Evolutionary conservation across 805 yeast species (phyloP), one percentile per base, ranked within the genome.

Genomic region (Ogataea haglerorum): DNA sequence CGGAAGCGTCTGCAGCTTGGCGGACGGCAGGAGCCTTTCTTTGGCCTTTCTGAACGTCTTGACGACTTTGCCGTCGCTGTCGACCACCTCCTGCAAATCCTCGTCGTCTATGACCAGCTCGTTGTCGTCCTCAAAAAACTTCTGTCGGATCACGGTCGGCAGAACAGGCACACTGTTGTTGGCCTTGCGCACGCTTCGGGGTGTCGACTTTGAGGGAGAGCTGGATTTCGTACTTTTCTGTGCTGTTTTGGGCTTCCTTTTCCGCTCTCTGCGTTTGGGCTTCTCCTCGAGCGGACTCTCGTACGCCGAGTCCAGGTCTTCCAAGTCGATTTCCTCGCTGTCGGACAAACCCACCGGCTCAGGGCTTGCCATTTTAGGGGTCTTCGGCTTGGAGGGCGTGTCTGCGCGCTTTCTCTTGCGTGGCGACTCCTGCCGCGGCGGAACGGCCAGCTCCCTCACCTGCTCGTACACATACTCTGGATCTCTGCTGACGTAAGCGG

Each of bases 1-100:
- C 0, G 96, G 96, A 26, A 91, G 66, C 1, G 80, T 60, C 39
- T 65, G 68, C 34, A 73, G 58, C 51, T 67, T 70, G 2, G 67
- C 60, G 16, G 60, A 56, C 2, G 69, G 62, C 27, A 67, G 69
- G 28, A 70, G 57, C 22, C 61, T 57, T 34, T 65, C 59, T 25
- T 68, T 69, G 1, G 76, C 72, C 30, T 64, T 63, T 12, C 67
- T 49, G 45, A 64, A 52, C 15, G 49, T 43, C 21, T 45, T 46
- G 7, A 56, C 42, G 2, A 60, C 58, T 16, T 49, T 42, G 15
- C 34, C 44, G 9, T 43, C 42, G 16, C 30, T 41, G 3, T 38
- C 49, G 12, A 36, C 45, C 9, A 27, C 39, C 14, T 35, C 42
- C 29, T 38, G 41, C 15, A 43, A 47, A 2, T 53, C 56, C 10